Conservation (phyloP, 257 asterid genomes). For the Salvia rosmarinus region DNA sequence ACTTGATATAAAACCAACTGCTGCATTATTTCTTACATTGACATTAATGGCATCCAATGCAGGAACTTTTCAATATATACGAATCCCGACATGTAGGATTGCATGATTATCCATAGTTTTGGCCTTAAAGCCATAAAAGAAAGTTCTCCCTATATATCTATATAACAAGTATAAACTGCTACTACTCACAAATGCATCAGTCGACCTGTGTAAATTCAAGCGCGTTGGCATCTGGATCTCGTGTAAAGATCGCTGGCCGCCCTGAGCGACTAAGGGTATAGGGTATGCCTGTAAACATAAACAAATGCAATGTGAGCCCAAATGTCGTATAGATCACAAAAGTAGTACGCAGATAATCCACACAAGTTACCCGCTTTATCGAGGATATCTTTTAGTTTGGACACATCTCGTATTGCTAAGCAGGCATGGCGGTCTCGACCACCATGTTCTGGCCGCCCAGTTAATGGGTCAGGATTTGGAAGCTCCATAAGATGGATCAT, state of each 20-base stretch:
- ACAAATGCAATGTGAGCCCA: background rate
- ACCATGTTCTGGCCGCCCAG: conserved; percentile 88
- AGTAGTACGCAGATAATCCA: background rate
- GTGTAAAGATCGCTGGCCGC: conserved; percentile 86
- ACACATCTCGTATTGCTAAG: conserved; percentile 76
- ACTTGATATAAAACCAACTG: no score
- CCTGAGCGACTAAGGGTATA: conserved; percentile 93
- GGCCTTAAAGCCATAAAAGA: no score
- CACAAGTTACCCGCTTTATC: conserved; percentile 67
- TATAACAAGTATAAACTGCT: no score
- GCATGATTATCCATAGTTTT: no score
- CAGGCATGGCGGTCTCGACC: conserved; percentile 95
- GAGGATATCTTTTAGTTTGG: conserved; percentile 72
- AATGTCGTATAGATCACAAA: background rate
- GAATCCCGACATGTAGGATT: no score
- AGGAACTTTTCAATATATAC: no score
- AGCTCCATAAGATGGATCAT: conserved; percentile 99
- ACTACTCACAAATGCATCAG: conserved; percentile 32
- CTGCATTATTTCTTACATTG: no score
- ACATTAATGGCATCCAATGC: no score
- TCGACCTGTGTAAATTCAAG: conserved; percentile 88
- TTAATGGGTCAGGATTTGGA: conserved; percentile 89
- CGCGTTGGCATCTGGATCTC: conserved; percentile 94
- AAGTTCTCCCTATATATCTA: no score
- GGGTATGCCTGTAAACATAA: conserved; percentile 58